A percentile compares a stretch with the other conserved stretches of the same genome.
Evolutionary conservation across 1,284 basidiomycete genomes (phyloP).

Genomic region (Megacollybia platyphylla): DNA sequence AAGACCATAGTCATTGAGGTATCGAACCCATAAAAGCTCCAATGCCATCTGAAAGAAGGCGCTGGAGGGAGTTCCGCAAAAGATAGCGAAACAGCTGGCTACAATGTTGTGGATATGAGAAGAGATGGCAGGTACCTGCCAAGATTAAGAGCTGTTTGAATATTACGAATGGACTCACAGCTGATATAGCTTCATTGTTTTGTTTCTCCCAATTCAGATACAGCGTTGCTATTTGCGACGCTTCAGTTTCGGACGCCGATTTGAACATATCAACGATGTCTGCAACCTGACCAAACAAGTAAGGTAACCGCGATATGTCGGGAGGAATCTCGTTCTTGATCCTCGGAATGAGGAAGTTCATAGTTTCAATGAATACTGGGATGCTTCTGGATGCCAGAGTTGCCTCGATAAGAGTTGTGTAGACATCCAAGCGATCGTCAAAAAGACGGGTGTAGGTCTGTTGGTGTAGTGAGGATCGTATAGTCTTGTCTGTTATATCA

Average conservation of each 20-base stretch:
- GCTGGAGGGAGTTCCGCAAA: neutral
- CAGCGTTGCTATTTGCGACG: conserved; percentile 6
- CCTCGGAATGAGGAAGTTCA: conserved; percentile 9
- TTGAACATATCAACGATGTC: conserved; percentile 4
- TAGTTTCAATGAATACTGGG: conserved; percentile 7
- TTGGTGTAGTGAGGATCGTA: conserved; percentile 6
- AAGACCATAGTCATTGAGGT: conserved; percentile 6
- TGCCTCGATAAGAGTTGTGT: conserved; percentile 5
- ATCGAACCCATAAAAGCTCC: conserved; percentile 4
- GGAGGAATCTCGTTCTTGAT: conserved; percentile 10
- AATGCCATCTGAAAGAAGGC: neutral
- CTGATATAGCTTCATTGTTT: conserved; percentile 9
- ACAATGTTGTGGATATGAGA: neutral
- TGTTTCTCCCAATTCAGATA: conserved; percentile 9
- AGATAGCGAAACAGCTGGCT: neutral
- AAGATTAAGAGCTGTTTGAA: neutral
- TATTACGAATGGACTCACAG: conserved; percentile 5
- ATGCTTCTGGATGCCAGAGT: conserved; percentile 5
- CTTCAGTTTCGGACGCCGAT: conserved; percentile 7
- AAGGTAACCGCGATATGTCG: conserved; percentile 5
- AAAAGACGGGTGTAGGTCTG: conserved; percentile 9
- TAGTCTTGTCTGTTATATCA: conserved; percentile 7
- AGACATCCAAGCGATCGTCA: conserved; percentile 7
- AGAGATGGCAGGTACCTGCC: neutral
- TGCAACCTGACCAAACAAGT: conserved; percentile 1